These are phyloP conservation scores for Boletus patriciae DNA, from an alignment of 768 basidiomycete species.

Conservation along the genomic window DNA sequence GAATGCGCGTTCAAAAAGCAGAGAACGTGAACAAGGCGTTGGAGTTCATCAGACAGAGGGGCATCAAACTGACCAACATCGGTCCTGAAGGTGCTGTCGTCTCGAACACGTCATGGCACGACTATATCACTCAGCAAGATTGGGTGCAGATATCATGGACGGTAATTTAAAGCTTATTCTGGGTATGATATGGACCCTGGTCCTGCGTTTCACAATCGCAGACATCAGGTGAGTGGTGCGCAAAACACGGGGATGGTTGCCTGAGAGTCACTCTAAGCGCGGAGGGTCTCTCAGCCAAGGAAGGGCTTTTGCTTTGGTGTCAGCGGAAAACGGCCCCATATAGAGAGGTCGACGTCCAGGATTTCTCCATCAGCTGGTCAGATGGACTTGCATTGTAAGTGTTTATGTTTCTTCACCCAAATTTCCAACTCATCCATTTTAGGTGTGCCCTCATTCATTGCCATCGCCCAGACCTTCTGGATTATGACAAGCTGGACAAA, in stretches of 20 bases:
- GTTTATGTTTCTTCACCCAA: neutral
- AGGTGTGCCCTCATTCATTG: constrained; percentile 98
- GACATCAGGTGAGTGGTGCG: constrained; percentile 79
- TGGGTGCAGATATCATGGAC: constrained; percentile 87
- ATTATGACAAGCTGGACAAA: constrained; percentile 87
- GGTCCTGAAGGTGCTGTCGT: constrained; percentile 79
- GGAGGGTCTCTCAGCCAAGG: constrained; percentile 98
- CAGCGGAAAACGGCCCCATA: constrained; percentile 94
- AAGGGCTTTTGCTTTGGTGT: constrained; percentile 96
- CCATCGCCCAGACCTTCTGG: constrained; percentile 92
- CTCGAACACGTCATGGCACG: neutral
- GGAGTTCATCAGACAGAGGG: constrained; percentile 91
- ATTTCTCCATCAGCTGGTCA: constrained; percentile 91
- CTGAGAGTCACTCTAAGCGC: constrained; percentile 54
- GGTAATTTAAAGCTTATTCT: constrained; percentile 97
- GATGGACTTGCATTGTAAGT: constrained; percentile 92
- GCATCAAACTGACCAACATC: constrained; percentile 96
- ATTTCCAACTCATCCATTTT: constrained; percentile 10
- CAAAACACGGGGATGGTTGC: neutral
- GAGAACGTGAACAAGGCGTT: constrained; percentile 98
- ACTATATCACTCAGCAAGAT: constrained; percentile 3
- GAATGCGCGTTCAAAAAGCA: constrained; percentile 93
- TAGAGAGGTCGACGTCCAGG: constrained; percentile 88
- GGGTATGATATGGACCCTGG: constrained; percentile 99
- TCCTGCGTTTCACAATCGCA: constrained; percentile 96